phyloP scores from a whole-genome alignment of 2,329 filamentous ascomycete genomes.

The Epicoccum sorghinum region DNA sequence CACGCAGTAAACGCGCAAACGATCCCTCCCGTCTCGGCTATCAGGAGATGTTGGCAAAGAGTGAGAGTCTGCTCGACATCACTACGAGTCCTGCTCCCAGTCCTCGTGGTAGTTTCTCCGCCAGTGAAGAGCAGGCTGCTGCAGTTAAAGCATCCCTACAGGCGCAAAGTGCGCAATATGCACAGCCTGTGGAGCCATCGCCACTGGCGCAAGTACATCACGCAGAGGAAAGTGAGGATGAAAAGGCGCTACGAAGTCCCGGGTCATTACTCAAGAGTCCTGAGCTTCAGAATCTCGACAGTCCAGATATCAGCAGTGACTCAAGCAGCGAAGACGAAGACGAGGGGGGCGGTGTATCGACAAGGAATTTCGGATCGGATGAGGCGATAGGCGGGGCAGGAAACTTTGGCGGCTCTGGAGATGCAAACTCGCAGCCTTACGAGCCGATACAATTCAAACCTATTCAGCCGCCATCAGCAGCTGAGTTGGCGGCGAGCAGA shows the following conservation, averaged over 20 bases:
- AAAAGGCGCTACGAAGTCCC: conserved; percentile 39
- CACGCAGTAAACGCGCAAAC: conserved; percentile 81
- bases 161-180: conserved; percentile 50
- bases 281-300: conserved; percentile 47
- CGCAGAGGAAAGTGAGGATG: conserved; percentile 27
- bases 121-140: conserved; percentile 40
- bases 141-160: conserved; percentile 30
- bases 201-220: conserved; percentile 41
- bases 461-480: conserved; percentile 8
- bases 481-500: conserved; percentile 10
- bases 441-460: conserved; percentile 10
- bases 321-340: conserved; percentile 41
- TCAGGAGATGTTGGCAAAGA: conserved; percentile 74
- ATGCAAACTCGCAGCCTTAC: neutral
- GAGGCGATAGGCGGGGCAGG: neutral
- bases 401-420: neutral
- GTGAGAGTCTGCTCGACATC: conserved; percentile 60
- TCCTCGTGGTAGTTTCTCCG: conserved; percentile 54
- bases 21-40: conserved; percentile 80
- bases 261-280: conserved; percentile 50
- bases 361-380: conserved; percentile 9
- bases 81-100: conserved; percentile 30
- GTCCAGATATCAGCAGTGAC: conserved; percentile 45
- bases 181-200: conserved; percentile 51
- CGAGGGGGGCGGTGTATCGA: conserved; percentile 16